Evolutionary conservation across 495 filamentous ascomycete species (phyloP).

Genomic region (Neurospora sp.): DNA sequence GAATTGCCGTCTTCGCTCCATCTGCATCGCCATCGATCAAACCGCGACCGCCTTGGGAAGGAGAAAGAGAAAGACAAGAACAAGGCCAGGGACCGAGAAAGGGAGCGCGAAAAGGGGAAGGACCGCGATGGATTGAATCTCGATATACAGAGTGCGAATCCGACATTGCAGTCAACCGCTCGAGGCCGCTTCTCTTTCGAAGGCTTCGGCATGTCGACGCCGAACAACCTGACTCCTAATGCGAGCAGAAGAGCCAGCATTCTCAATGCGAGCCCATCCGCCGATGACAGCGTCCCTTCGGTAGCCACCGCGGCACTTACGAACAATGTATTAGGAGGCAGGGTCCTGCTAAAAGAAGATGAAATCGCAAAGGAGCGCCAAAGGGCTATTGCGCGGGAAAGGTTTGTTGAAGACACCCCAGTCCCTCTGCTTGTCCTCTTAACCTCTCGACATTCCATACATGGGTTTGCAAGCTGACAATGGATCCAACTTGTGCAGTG

Average conservation of each 20-base stretch:
- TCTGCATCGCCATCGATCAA: constrained; percentile 32
- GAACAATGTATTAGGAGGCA: neutral
- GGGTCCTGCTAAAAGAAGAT: constrained; percentile 18
- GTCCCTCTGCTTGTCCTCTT: neutral
- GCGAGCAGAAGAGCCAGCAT: constrained; percentile 32
- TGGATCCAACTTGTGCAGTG: constrained; percentile 18
- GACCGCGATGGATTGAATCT: constrained; percentile 29
- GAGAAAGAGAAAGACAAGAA: constrained; percentile 11
- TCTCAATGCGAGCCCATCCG: constrained; percentile 15
- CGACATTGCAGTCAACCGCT: constrained; percentile 10
- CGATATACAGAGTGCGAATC: constrained; percentile 19
- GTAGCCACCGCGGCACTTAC: neutral
- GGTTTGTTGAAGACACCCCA: constrained; percentile 18
- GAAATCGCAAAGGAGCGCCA: constrained; percentile 32
- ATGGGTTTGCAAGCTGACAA: constrained; percentile 6
- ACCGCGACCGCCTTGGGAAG: constrained; percentile 18
- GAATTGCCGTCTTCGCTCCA: constrained; percentile 41
- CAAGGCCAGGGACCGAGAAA: constrained; percentile 13
- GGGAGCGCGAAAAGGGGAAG: constrained; percentile 16
- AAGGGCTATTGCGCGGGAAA: constrained; percentile 28
- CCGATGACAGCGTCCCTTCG: constrained; percentile 19
- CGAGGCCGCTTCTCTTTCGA: constrained; percentile 25
- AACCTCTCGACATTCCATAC: neutral
- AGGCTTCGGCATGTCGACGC: constrained; percentile 32
- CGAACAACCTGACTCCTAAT: constrained; percentile 29